Conservation (phyloP, 2,329 filamentous ascomycete species). For the Diatrype stigma region DNA sequence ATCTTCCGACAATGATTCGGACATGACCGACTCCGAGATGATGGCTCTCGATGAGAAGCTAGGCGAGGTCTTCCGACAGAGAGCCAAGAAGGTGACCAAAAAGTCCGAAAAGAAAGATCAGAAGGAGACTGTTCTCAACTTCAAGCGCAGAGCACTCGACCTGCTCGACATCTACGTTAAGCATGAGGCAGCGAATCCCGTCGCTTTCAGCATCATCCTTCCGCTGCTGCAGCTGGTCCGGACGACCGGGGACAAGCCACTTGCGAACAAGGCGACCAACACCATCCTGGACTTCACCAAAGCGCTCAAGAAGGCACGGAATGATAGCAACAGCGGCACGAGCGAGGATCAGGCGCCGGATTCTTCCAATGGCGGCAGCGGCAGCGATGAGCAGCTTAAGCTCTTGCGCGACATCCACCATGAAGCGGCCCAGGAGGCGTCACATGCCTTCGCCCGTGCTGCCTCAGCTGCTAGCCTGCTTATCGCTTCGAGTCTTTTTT, state of each 20-base stretch:
- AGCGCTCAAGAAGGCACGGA: constrained; percentile 54
- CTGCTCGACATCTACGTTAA: constrained; percentile 81
- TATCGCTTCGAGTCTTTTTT: constrained; percentile 58
- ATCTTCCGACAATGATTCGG: constrained; percentile 60
- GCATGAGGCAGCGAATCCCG: constrained; percentile 64
- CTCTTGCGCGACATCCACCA: constrained; percentile 65
- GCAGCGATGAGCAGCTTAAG: constrained; percentile 43
- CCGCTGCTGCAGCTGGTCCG: constrained; percentile 75
- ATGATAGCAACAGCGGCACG: constrained; percentile 37
- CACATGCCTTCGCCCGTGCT: constrained; percentile 68
- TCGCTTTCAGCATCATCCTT: constrained; percentile 66
- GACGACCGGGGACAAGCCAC: constrained; percentile 70
- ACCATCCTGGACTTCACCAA: constrained; percentile 71
- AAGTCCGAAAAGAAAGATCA: constrained; percentile 86
- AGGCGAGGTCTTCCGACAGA: constrained; percentile 78
- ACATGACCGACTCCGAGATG: constrained; percentile 98
- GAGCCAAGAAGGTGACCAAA: constrained; percentile 61
- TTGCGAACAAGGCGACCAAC: constrained; percentile 68
- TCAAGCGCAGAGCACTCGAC: constrained; percentile 92
- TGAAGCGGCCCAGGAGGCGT: constrained; percentile 57
- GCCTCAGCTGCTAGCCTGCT: constrained; percentile 71
- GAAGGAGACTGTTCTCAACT: constrained; percentile 83
- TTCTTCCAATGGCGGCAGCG: constrained; percentile 33
- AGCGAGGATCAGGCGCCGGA: constrained; percentile 37
- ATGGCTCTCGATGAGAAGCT: constrained; percentile 80